phyloP scores from a whole-genome alignment of 805 yeast genomes.

The Zygoascus ofunaensis region DNA sequence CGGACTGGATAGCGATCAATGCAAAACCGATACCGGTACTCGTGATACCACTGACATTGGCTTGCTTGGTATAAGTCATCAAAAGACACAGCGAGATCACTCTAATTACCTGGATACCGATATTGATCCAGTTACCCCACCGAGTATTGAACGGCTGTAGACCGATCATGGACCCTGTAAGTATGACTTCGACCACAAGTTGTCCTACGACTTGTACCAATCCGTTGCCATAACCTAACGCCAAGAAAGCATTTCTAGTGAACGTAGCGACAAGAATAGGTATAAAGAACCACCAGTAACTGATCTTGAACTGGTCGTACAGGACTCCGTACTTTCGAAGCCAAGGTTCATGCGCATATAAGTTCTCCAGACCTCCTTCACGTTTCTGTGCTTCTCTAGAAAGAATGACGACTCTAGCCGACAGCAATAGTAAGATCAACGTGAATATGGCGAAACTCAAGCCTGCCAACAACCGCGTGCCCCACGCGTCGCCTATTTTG shows the following conservation, averaged over 20 bases:
- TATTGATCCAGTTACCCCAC: conserved; percentile 25
- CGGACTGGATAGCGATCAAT: conserved; percentile 24
- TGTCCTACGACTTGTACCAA: conserved; percentile 28
- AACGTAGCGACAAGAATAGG: conserved; percentile 19
- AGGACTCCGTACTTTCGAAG: conserved; percentile 26
- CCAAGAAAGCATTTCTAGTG: conserved; percentile 27
- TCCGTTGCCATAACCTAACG: conserved; percentile 27
- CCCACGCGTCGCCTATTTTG: conserved; percentile 27
- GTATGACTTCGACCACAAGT: conserved; percentile 23
- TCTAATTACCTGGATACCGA: conserved; percentile 24
- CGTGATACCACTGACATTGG: conserved; percentile 19
- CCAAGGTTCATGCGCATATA: conserved; percentile 27
- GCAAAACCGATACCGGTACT: conserved; percentile 27
- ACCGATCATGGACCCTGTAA: conserved; percentile 17
- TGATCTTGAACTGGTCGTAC: conserved; percentile 26
- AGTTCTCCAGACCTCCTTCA: conserved; percentile 15
- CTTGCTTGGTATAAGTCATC: conserved; percentile 25
- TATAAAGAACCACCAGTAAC: conserved; percentile 29
- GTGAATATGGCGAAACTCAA: conserved; percentile 23
- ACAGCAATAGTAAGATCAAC: conserved; percentile 16
- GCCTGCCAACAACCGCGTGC: conserved; percentile 24
- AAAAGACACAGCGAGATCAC: conserved; percentile 23
- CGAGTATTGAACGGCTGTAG: conserved; percentile 25
- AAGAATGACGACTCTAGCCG: conserved; percentile 22
- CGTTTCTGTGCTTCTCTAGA: conserved; percentile 20